These are phyloP conservation scores for Reticulascus tulasneorum DNA, from an alignment of 2,329 filamentous ascomycete species.

Conservation along the genomic window DNA sequence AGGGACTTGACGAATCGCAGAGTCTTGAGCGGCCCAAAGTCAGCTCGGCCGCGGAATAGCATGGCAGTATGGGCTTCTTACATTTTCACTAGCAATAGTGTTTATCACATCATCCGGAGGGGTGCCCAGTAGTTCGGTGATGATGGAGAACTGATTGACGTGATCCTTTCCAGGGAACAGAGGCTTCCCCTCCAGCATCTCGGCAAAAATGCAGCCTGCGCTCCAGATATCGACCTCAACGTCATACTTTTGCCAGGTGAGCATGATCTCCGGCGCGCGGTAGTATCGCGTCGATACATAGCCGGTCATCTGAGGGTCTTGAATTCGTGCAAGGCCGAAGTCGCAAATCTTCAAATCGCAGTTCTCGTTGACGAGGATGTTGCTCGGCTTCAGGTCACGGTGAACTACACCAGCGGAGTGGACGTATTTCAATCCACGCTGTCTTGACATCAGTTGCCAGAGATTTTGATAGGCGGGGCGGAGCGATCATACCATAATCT, in stretches of 20 bases:
- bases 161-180: constrained; percentile 98
- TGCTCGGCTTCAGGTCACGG: constrained; percentile 95
- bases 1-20: constrained; percentile 96
- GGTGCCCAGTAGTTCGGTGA: constrained; percentile 93
- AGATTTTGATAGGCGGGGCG: constrained; percentile 3
- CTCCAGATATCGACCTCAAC: constrained; percentile 99
- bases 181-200: constrained; percentile 98
- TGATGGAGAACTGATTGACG: constrained; percentile 99
- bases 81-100: constrained; percentile 97
- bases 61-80: constrained; percentile 37
- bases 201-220: constrained; percentile 96
- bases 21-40: constrained; percentile 55
- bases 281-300: constrained; percentile 99
- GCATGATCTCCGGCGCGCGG: constrained; percentile 98
- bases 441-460: constrained; percentile 10
- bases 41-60: not conserved
- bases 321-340: constrained; percentile 93
- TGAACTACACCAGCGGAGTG: constrained; percentile 98
- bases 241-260: constrained; percentile 99
- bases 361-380: constrained; percentile 99
- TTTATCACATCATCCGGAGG: constrained; percentile 98
- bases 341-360: constrained; percentile 99
- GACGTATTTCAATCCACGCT: constrained; percentile 98
- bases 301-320: constrained; percentile 99
- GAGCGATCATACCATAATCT: constrained; percentile 76